Percentiles rank a stretch among this genome's conserved stretches.
These are phyloP conservation scores for Eucalyptus marginata DNA, from an alignment of 345 rosid species.

Conservation along the genomic window DNA sequence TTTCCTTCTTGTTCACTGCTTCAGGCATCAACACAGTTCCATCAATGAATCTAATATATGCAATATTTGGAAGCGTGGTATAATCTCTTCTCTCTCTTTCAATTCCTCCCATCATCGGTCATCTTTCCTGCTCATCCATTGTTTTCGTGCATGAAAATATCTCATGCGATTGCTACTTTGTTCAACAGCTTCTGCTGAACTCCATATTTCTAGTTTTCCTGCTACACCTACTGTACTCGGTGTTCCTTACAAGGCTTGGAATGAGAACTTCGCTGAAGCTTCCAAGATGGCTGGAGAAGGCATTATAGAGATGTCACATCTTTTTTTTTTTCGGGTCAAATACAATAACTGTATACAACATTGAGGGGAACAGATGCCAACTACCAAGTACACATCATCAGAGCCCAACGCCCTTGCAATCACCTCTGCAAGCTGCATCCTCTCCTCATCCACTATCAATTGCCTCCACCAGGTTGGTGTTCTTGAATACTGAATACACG, in stretches of 20 bases:
- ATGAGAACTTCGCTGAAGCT: conserved; percentile 57
- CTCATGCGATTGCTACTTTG: not conserved
- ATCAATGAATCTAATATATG: conserved; percentile 67
- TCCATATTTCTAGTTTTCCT: conserved; percentile 73
- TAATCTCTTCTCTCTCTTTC: not conserved
- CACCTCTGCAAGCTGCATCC: not conserved
- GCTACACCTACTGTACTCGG: conserved; percentile 65
- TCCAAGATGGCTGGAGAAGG: conserved; percentile 81
- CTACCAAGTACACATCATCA: not conserved
- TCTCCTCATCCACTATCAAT: not conserved
- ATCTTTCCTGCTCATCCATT: not conserved
- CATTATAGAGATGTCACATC: conserved; percentile 14
- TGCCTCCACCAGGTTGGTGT: not conserved
- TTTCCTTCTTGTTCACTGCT: conserved; percentile 57
- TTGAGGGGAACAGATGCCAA: not conserved
- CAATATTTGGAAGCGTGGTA: conserved; percentile 81
- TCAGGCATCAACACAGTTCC: conserved; percentile 64
- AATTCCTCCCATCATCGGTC: not conserved
- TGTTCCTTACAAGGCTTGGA: conserved; percentile 74
- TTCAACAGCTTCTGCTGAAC: conserved; percentile 67
- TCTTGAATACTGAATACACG: not conserved
- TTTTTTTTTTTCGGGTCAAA: not conserved
- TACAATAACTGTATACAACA: not conserved
- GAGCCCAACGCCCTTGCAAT: not conserved
- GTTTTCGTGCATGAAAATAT: not conserved